Evolutionary conservation across 345 rosid genomes (phyloP).

Genomic region (Populus tremula): DNA sequence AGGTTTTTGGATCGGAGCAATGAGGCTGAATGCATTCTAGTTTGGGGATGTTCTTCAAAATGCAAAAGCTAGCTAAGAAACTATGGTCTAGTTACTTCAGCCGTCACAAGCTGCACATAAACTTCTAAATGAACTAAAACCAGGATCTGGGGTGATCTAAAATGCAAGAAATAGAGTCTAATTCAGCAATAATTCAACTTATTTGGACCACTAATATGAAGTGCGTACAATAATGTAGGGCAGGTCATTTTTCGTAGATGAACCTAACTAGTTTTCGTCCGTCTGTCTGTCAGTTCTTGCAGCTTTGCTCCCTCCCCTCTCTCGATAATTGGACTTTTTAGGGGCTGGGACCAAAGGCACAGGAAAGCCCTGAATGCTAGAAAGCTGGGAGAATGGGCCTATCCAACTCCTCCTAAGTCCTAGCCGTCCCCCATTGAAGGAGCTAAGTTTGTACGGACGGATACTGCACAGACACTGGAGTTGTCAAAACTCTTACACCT

Average conservation of each 20-base stretch:
- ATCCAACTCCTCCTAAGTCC: not conserved
- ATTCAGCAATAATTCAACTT: not conserved
- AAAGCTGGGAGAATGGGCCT: not conserved
- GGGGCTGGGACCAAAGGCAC: not conserved
- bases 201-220: not conserved
- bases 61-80: not conserved
- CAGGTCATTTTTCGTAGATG: not conserved
- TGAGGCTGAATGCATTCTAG: no score
- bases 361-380: not conserved
- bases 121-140: not conserved
- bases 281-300: no score
- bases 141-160: not conserved
- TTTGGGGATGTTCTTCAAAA: not conserved
- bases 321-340: not conserved
- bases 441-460: not conserved
- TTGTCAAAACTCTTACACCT: not conserved
- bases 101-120: no score
- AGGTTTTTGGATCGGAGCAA: no score
- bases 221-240: not conserved
- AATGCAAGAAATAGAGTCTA: not conserved
- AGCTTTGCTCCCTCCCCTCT: not conserved
- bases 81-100: not conserved
- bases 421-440: not conserved
- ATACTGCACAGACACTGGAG: not conserved
- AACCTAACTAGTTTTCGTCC: not conserved